Evolutionary conservation across 2,329 filamentous ascomycete species (phyloP).

Genomic region (Aspergillus phoenicis): DNA sequence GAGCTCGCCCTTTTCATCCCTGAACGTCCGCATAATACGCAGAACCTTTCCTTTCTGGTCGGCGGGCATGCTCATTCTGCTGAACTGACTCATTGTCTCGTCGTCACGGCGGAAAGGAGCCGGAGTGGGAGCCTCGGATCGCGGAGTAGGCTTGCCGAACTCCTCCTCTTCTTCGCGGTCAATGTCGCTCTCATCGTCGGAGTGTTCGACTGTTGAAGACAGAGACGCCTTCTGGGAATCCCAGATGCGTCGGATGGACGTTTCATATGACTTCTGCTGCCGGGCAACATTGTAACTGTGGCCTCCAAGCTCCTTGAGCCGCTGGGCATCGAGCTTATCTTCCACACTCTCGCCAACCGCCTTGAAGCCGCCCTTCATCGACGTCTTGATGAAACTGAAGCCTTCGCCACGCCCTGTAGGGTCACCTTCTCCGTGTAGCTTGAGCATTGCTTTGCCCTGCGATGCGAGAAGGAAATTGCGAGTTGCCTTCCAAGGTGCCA

Average conservation of each 20-base stretch:
- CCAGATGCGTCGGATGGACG: constrained; percentile 91
- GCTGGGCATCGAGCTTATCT: constrained; percentile 80
- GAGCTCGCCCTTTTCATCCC: constrained; percentile 66
- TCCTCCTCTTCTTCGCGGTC: constrained; percentile 55
- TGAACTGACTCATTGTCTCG: constrained; percentile 79
- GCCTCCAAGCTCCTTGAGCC: constrained; percentile 69
- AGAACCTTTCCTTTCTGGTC: constrained; percentile 70
- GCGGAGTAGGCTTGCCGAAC: constrained; percentile 59
- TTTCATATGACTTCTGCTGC: constrained; percentile 88
- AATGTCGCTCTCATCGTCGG: constrained; percentile 70
- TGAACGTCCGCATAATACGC: constrained; percentile 71
- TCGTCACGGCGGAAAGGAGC: constrained; percentile 61
- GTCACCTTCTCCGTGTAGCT: constrained; percentile 90
- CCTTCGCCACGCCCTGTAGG: constrained; percentile 90
- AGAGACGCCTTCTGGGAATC: constrained; percentile 80
- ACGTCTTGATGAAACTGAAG: constrained; percentile 96
- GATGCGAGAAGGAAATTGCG: constrained; percentile 96
- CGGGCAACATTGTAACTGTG: constrained; percentile 97
- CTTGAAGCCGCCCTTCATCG: constrained; percentile 98
- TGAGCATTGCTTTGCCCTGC: constrained; percentile 93
- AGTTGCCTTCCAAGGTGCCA: constrained; percentile 94
- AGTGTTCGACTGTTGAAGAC: constrained; percentile 71
- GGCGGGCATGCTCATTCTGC: constrained; percentile 64
- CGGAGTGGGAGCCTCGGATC: constrained; percentile 67
- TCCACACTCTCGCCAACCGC: constrained; percentile 86